Base-by-base conservation (phyloP, 2,329 filamentous ascomycete genomes). In the Pseudogymnoascus sp. region DNA sequence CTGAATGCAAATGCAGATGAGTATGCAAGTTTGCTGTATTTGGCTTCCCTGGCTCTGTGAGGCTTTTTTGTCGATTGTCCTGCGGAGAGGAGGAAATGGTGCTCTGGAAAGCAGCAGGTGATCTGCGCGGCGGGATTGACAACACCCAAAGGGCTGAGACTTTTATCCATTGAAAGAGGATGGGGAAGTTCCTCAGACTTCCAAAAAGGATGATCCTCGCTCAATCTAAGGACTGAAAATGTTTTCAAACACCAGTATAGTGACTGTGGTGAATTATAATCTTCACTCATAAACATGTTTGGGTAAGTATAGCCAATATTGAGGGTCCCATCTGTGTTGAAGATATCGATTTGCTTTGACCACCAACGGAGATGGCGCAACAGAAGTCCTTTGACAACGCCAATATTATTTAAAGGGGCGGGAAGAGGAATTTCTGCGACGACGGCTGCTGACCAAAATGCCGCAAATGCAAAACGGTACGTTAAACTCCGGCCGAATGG, bases 211-310 rank as follows among this genome's bases (percentile, higher is more conserved):
- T 80, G 71, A 0, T 68, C 63, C 1, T 66, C 63, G 0, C 70
- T 63, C 0, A 83, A 61, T 0, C 70, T 72, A 0, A 81, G 67
- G 0, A 73, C 74, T 0, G 81, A 69, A 2, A 83, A 74, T 0
- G 77, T 76, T 61, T 83, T 83, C 20, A 83, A 68, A 6, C 75
- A 77, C 81, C 81, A 83, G 65, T 83, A 84, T 0, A 76, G 73
- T 0, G 80, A 83, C 63, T 83, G 81, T 0, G 81, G 79, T 1
- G 81, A 83, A 66, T 83, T 83, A 68, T 84, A 83, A 64, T 82
- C 78, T 66, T 84, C 81, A 36, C 73, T 72, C 74, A 83, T 75
- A 65, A 78, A 83, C 77, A 81, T 81, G 64, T 83, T 83, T 8
- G 64, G 64, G 43, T 65, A 66, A 4, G 25, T 66, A 58, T 74